Evolutionary conservation across 352 stramenopile genomes (phyloP).

Genomic region (Globisporangium uncinulatum): DNA sequence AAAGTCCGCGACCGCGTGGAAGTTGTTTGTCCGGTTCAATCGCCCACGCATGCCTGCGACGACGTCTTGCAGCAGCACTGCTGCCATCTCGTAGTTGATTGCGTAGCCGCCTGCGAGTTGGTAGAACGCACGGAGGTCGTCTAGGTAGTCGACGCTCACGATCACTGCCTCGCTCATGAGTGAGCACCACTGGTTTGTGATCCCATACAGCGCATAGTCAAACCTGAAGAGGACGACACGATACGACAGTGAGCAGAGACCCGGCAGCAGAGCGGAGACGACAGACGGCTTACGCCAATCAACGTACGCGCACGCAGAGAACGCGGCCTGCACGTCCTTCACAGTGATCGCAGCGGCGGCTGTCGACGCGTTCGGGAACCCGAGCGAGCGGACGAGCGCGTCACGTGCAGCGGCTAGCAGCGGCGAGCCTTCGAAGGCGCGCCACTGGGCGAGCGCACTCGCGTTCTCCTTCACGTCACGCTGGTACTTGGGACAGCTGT

Average conservation of each 20-base stretch:
- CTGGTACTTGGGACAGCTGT: slow-evolving; percentile 55
- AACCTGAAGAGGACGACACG: slow-evolving; percentile 23
- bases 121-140: slow-evolving; percentile 71
- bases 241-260: background rate
- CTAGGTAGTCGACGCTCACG: slow-evolving; percentile 47
- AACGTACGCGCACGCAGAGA: slow-evolving; percentile 59
- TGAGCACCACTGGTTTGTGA: slow-evolving; percentile 51
- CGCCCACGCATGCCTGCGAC: slow-evolving; percentile 40
- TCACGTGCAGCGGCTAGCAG: slow-evolving; percentile 23
- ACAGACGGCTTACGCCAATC: background rate
- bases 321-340: slow-evolving; percentile 40
- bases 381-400: slow-evolving; percentile 30
- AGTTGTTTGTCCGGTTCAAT: slow-evolving; percentile 21
- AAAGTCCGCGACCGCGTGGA: slow-evolving; percentile 54
- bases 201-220: slow-evolving; percentile 54
- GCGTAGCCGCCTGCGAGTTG: slow-evolving; percentile 44
- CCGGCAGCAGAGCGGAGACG: background rate
- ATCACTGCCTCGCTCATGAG: slow-evolving; percentile 40
- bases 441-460: slow-evolving; percentile 31
- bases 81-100: slow-evolving; percentile 76
- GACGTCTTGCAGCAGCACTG: slow-evolving; percentile 54
- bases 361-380: slow-evolving; percentile 19
- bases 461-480: slow-evolving; percentile 48
- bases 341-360: slow-evolving; percentile 20
- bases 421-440: slow-evolving; percentile 27